Evolutionary conservation across 192 early-diverging fungal species (phyloP), one percentile per base, ranked within the genome.

Genomic region (Coemansia sp.): DNA sequence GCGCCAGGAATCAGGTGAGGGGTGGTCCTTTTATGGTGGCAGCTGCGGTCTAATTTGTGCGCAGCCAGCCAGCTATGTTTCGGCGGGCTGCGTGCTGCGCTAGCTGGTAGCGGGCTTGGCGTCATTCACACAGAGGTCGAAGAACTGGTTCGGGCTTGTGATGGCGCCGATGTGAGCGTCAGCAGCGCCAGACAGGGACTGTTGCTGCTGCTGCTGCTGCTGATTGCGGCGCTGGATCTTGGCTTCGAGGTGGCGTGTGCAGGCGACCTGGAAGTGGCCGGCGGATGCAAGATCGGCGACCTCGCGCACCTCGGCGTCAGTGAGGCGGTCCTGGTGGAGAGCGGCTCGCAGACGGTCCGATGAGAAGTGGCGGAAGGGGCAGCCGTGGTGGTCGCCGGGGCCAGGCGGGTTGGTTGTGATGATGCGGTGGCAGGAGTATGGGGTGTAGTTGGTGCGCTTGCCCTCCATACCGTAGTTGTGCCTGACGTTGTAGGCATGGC

Each of bases 401-500:
- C 87, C 86, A 2, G 96, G 95, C 25, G 83, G 84, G 59, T 90
- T 88, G 15, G 74, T 67, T 56, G 76, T 89, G 67, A 98, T 97
- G 77, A 98, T 92, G 54, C 89, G 90, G 59, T 84, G 78, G 79
- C 97, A 98, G 31, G 87, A 88, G 60, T 87, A 94, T 15, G 92
- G 86, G 30, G 75, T 74, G 67, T 92, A 94, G 78, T 92, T 81
- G 19, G 79, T 78, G 13, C 97, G 88, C 41, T 87, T 90, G 44
- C 97, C 97, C 70, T 98, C 97, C 64, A 88, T 66, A 58, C 97
- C 97, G 71, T 98, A 98, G 79, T 92, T 94, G 84, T 96, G 93
- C 33, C 95, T 86, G 42, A 98, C 85, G 74, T 96, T 95, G 78
- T 98, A 98, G 4, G 94, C 85, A 55, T 98, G 94, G 50, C 88